These are phyloP conservation scores for Collybia mongolica DNA, from an alignment of 768 basidiomycete species.

Conservation along the genomic window DNA sequence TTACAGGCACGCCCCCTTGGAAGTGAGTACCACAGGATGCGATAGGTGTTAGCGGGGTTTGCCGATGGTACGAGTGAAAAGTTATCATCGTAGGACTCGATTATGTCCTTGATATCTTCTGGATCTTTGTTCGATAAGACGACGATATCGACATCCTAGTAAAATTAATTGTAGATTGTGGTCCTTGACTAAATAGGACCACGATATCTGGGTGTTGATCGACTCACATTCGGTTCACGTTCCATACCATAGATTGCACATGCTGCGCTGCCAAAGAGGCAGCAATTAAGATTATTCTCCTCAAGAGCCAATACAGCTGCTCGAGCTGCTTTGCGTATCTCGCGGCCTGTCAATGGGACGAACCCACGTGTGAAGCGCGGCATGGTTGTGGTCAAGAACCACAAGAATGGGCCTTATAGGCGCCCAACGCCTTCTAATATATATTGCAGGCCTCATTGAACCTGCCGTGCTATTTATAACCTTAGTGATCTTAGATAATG, in stretches of 20 bases:
- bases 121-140: slow-evolving; percentile 31
- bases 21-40: slow-evolving; percentile 38
- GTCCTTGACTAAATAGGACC: slow-evolving; percentile 3
- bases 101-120: slow-evolving; percentile 38
- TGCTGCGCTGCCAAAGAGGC: slow-evolving; percentile 39
- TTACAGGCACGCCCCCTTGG: slow-evolving; percentile 24
- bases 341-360: slow-evolving; percentile 8
- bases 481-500: too few relatives aligned
- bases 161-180: slow-evolving; percentile 6
- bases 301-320: slow-evolving; percentile 22
- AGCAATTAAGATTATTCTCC: slow-evolving; percentile 25
- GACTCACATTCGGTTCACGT: slow-evolving; percentile 31
- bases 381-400: too few relatives aligned
- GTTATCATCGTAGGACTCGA: slow-evolving; percentile 24
- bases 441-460: too few relatives aligned
- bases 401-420: too few relatives aligned
- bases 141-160: slow-evolving; percentile 47
- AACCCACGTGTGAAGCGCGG: too few relatives aligned
- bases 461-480: too few relatives aligned
- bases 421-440: too few relatives aligned
- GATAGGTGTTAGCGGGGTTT: slow-evolving; percentile 37
- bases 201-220: slow-evolving; percentile 1
- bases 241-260: slow-evolving; percentile 36
- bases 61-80: slow-evolving; percentile 38
- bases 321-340: slow-evolving; percentile 23